phyloP scores from a whole-genome alignment of 2,329 filamentous ascomycete species.

The Ophiosphaerella narmari region DNA sequence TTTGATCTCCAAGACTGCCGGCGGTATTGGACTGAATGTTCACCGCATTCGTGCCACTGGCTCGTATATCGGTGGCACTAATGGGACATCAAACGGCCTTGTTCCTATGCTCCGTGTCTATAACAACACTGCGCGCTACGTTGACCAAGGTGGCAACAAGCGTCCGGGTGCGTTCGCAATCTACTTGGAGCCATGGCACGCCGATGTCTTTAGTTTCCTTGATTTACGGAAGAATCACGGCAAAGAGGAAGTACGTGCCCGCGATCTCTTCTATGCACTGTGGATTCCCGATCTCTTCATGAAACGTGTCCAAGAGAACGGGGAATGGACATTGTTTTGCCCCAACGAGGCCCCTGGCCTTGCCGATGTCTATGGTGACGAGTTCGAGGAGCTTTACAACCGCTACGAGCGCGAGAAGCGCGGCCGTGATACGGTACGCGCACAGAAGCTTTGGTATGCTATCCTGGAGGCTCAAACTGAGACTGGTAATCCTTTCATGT shows the following conservation, averaged over 20 bases:
- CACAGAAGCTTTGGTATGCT: constrained; percentile 99
- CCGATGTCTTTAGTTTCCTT: constrained; percentile 95
- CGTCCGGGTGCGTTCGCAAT: constrained; percentile 97
- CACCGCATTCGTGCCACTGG: constrained; percentile 97
- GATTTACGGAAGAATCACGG: constrained; percentile 99
- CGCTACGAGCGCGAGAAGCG: constrained; percentile 84
- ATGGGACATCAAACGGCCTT: constrained; percentile 96
- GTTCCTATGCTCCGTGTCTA: constrained; percentile 98
- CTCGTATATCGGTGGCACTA: constrained; percentile 97
- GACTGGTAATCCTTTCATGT: constrained; percentile 98
- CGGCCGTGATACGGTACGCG: constrained; percentile 89
- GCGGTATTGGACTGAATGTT: constrained; percentile 94
- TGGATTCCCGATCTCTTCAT: constrained; percentile 99
- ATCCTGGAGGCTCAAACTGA: constrained; percentile 98
- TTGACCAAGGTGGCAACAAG: constrained; percentile 99
- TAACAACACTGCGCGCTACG: constrained; percentile 99
- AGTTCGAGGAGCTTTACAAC: constrained; percentile 94
- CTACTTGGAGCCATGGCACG: constrained; percentile 98
- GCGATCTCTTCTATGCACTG: constrained; percentile 94
- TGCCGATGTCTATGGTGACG: constrained; percentile 94
- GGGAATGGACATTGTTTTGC: constrained; percentile 97
- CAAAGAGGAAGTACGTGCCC: constrained; percentile 96
- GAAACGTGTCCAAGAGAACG: constrained; percentile 98
- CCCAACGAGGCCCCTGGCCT: constrained; percentile 94
- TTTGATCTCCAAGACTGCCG: constrained; percentile 99